Evolutionary conservation across 768 basidiomycete genomes (phyloP), one percentile per base, ranked within the genome.

Genomic region (Tricholoma hemisulphureum): DNA sequence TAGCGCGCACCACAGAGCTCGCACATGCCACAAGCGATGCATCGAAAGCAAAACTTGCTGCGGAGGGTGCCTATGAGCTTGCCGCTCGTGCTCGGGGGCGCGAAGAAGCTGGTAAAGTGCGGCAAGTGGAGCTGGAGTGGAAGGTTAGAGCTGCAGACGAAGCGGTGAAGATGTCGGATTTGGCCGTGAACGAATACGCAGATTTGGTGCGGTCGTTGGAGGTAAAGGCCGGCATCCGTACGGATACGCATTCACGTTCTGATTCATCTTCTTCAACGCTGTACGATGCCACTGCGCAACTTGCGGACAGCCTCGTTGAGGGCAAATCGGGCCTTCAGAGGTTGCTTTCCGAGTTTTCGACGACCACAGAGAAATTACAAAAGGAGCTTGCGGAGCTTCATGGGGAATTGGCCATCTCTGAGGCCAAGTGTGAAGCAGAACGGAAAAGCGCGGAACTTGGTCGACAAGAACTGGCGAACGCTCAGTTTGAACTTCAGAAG

Each of bases 151-250:
- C 72, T 20, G 78, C 79, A 3, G 81, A 86, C 59, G 85, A 89
- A 67, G 81, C 86, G 59, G 72, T 75, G 31, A 78, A 76, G 61
- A 82, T 89, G 79, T 77, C 79, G 37, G 89, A 92, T 56, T 66
- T 80, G 28, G 86, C 84, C 4, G 80, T 92, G 14, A 75, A 79
- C 52, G 88, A 92, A 61, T 93, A 93, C 53, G 91, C 91, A 0
- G 83, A 83, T 57, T 79, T 93, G 13, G 91, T 92, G 11, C 78
- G 89, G 18, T 77, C 71, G 1, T 75, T 91, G 54, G 86, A 90
- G 63, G 77, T 78, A 16, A 75, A 78, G 57, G 68, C 68, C 55
- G 61, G 57, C 46, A 43, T 57, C 46, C 43, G 54, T 53, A 60
- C 56, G 23, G 58, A 20, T 28, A 29, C 37, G 16, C 55, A 55